Evolutionary conservation across 495 filamentous ascomycete genomes (phyloP).

Genomic region (Hyaloscypha finlandica): DNA sequence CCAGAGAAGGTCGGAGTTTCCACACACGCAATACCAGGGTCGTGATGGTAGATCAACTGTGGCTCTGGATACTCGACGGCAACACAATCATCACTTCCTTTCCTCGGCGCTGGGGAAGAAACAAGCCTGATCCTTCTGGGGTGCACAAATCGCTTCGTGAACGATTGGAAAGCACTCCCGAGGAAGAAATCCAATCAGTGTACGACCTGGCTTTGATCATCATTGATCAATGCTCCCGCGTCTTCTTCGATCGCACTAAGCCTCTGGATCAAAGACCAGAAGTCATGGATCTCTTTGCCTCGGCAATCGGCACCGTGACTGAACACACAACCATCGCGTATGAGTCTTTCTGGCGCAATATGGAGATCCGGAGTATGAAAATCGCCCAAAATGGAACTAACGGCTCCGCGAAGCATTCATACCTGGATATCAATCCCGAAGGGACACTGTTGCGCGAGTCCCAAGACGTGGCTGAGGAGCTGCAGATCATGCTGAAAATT

Average conservation of each 20-base stretch:
- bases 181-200: conserved; percentile 64
- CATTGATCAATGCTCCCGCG: conserved; percentile 62
- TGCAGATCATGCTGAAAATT: conserved; percentile 70
- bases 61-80: conserved; percentile 72
- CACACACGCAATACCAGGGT: conserved; percentile 47
- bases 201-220: conserved; percentile 69
- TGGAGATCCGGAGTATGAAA: conserved; percentile 32
- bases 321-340: conserved; percentile 40
- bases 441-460: conserved; percentile 63
- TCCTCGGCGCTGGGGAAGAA: conserved; percentile 65
- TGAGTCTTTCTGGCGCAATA: conserved; percentile 41
- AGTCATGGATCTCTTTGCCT: conserved; percentile 70
- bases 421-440: conserved; percentile 67
- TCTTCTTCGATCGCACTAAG: conserved; percentile 63
- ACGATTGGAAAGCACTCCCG: conserved; percentile 34
- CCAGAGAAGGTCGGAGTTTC: conserved; percentile 31
- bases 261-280: conserved; percentile 61
- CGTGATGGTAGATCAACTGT: conserved; percentile 76
- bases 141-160: conserved; percentile 60
- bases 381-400: background rate
- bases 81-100: conserved; percentile 68
- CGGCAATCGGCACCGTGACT: conserved; percentile 40
- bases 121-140: conserved; percentile 65
- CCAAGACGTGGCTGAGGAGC: conserved; percentile 73
- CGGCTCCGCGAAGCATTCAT: conserved; percentile 38